Evolutionary conservation across 768 basidiomycete genomes (phyloP), one percentile per base, ranked within the genome.

Genomic region (Favolaschia claudopus): DNA sequence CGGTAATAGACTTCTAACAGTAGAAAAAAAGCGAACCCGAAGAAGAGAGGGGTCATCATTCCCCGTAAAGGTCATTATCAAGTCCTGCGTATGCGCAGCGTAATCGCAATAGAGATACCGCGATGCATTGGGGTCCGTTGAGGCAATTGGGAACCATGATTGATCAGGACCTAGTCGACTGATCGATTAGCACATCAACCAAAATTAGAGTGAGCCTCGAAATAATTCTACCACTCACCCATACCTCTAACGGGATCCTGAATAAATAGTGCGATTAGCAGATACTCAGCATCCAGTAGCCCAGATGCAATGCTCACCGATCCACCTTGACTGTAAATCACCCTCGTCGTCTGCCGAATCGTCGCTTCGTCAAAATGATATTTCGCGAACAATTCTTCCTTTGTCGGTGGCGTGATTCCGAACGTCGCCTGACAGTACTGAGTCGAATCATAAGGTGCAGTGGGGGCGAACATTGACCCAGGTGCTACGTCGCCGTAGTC

Each of bases 321-420:
- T 6, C 50, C 50, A 19, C 48, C 48, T 37, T 50, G 48, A 15
- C 48, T 50, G 37, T 50, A 39, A 29, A 38, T 50, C 5, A n/a
- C 37, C 27, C 48, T 34, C 4, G 48, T 38, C n/a, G 37, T 38
- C 5, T 38, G 37, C 1, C 48, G 48, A 24, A 50, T 50, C 19
- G 48, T 50, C 7, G 36, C 48, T 28, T 50, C 48, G n/a, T 50
- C 48, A 29, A 50, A 50, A 24, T 50, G 48, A 33, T 50, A 50
- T 29, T 50, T 40, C 7, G 19, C 38, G 5, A 51, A 31, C 14
- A 51, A 15, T 31, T 51, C 50, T 2, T 19, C 24, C 38, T 31
- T 27, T 6, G 50, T 51, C n/a, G 50, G 50, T 15, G 50, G 50
- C 20, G 50, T 51, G 25, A 51, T 27, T 13, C 42, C 42, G 28